Conservation (phyloP, 805 yeast species). For the Sugiyamaella chiloensis region DNA sequence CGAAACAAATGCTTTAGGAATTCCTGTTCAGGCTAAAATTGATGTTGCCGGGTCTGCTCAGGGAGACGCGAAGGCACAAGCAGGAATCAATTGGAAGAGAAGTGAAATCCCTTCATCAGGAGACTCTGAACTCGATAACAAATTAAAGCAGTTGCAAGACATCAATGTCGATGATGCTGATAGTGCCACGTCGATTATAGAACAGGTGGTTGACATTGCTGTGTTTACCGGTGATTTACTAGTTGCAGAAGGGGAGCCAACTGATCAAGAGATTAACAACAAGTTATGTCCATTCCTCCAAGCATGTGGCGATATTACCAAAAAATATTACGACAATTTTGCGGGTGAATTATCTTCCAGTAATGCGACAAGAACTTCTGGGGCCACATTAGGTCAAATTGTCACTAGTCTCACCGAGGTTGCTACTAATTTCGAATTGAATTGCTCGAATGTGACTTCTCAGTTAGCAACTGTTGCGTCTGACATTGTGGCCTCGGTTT, state of each 20-base stretch:
- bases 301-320: background rate
- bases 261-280: background rate
- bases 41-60: too few relatives aligned
- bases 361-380: background rate
- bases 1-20: too few relatives aligned
- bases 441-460: background rate
- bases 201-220: background rate
- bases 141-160: background rate
- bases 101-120: background rate
- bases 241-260: background rate
- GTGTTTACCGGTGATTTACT: background rate
- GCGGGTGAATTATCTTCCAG: background rate
- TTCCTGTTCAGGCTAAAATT: too few relatives aligned
- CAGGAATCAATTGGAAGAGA: background rate
- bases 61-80: background rate
- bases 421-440: constrained; percentile 4
- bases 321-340: background rate
- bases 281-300: constrained; percentile 10
- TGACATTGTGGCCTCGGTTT: background rate
- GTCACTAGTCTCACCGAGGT: background rate
- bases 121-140: background rate
- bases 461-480: background rate
- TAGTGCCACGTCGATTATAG: background rate
- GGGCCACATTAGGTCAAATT: constrained; percentile 8
- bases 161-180: background rate